phyloP scores from a whole-genome alignment of 305 asterid genomes.

The Ajuga reptans region DNA sequence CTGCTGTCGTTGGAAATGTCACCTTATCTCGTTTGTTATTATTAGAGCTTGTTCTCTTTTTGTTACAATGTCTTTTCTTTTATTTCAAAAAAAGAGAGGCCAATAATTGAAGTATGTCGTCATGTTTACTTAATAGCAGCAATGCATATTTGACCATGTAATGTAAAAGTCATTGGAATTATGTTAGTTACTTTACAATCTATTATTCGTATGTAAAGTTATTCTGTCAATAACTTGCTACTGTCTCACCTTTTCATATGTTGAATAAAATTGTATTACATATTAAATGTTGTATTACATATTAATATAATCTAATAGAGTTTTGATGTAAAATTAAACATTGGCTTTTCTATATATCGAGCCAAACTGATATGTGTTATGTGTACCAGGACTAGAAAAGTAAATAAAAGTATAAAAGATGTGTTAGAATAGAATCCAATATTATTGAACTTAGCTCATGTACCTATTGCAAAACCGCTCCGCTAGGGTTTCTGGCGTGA shows the following conservation, averaged over 20 bases:
- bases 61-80: no score
- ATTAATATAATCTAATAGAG: not conserved
- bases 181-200: conserved; percentile 22
- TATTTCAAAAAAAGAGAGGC: no score
- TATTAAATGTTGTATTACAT: not conserved
- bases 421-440: no score
- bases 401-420: no score
- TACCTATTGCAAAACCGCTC: no score
- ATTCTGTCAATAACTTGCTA: not conserved
- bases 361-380: not conserved
- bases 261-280: not conserved
- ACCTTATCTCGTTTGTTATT: no score
- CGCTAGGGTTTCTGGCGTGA: no score
- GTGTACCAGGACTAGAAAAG: no score
- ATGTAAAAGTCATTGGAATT: not conserved
- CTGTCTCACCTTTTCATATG: not conserved
- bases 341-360: not conserved
- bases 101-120: conserved; percentile 7
- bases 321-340: not conserved
- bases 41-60: conserved; percentile 13
- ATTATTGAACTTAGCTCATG: no score
- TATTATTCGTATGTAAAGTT: conserved; percentile 9
- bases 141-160: not conserved
- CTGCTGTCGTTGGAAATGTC: not conserved
- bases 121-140: conserved; percentile 17